Evolutionary conservation across 73 alveolate genomes (phyloP), one percentile per base, ranked within the genome.

Genomic region (Paraurostyla sp.): DNA sequence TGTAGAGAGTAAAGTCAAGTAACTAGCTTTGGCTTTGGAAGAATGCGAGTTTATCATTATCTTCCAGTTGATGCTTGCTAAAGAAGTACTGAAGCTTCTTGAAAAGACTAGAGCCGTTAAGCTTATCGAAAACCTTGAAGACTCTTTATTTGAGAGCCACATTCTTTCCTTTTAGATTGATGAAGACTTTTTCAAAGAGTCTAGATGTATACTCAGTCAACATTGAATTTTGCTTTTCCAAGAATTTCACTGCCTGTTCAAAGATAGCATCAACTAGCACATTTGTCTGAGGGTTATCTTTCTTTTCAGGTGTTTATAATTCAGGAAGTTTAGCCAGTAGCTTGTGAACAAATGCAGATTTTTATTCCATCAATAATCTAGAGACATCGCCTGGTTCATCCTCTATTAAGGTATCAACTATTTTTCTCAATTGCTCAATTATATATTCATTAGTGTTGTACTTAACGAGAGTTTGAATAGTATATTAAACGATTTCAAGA

Each of bases 1-100:
- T 75, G 69, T 18, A 76, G 13, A 87, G 75, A 13, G 83, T 87
- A 60, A 87, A 46, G 46, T 87, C 93, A 0, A 87, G 62, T n/a
- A 63, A 43, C 36, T 87, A 32, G 29, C 58, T 29, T 54, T 43
- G 48, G 35, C 86, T 58, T 20, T 69, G 71, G 25, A 49, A 27
- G 58, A 87, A 57, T 7, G 33, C 83, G 13, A 45, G 25, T 16
- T 76, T 87, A n/a, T 87, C 87, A 15, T 0, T 38, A 40, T 87
- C 89, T 22, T 87, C 93, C 40, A 87, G 41, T 27, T 27, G 35
- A 48, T 51, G 89, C 40, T 87, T 87, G 59, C 54, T 18, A 48
- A 87, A 49, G 76, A 87, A 75, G 69, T 30, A 83, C n/a, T 60
- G 58, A 13, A 83, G 43, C 59, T 83, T 83, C 76, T 59, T 62